Conservation (phyloP, 179 eudicot species). For the Corrigiola litoralis region DNA sequence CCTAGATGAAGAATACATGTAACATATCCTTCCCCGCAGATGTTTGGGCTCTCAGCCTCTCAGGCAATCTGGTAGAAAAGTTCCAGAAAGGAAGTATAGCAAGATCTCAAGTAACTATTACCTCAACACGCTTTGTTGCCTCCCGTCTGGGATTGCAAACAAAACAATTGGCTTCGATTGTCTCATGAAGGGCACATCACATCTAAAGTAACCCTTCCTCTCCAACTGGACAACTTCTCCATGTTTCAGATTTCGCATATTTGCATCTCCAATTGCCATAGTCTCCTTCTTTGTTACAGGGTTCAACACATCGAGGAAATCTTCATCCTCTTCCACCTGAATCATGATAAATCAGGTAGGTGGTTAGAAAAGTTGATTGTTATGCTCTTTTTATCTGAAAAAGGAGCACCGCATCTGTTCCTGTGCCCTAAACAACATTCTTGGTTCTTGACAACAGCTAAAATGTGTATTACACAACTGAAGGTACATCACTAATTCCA, state of each 20-base stretch:
- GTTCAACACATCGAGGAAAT: conserved; percentile 75
- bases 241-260: conserved; percentile 76
- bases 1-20: too few relatives aligned
- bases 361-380: background rate
- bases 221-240: conserved; percentile 89
- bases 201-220: conserved; percentile 92
- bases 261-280: conserved; percentile 78
- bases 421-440: background rate
- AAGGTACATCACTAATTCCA: too few relatives aligned
- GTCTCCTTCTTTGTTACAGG: conserved; percentile 75
- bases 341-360: background rate
- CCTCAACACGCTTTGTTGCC: conserved; percentile 62
- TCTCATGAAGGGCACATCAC: conserved; percentile 74
- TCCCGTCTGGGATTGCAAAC: conserved; percentile 89
- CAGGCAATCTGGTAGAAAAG: too few relatives aligned
- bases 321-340: conserved; percentile 94
- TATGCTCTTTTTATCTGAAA: background rate
- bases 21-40: too few relatives aligned
- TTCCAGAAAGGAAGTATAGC: too few relatives aligned
- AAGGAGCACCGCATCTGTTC: background rate
- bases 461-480: background rate
- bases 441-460: background rate
- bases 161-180: conserved; percentile 75
- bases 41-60: too few relatives aligned
- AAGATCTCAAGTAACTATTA: conserved; percentile 2